These are phyloP conservation scores for Populus euphratica DNA, from an alignment of 345 rosid species.

Conservation along the genomic window DNA sequence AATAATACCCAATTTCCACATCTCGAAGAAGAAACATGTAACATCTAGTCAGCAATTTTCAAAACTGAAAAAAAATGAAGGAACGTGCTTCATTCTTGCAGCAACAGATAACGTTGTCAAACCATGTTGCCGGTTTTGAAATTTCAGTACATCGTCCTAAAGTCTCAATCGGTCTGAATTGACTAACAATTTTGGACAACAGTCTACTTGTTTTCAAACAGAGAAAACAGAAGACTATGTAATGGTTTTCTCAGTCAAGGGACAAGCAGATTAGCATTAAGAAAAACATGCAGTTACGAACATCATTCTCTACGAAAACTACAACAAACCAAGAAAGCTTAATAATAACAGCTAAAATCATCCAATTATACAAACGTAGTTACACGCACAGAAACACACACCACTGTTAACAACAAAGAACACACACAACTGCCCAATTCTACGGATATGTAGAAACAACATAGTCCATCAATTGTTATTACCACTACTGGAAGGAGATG, in stretches of 20 bases:
- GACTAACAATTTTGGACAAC: background rate
- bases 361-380: constrained; percentile 4
- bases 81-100: background rate
- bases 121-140: background rate
- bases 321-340: background rate
- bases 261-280: background rate
- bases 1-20: background rate
- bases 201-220: background rate
- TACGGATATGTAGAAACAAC: background rate
- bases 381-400: background rate
- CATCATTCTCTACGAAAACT: background rate
- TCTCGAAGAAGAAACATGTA: background rate
- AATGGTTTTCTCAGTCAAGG: background rate
- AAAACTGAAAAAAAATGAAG: background rate
- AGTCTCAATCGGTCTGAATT: background rate
- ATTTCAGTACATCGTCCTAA: background rate
- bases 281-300: background rate
- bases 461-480: background rate
- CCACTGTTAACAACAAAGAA: background rate
- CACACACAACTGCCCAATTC: background rate
- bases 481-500: background rate
- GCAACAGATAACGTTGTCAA: background rate
- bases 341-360: constrained; percentile 1
- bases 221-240: background rate
- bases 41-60: background rate